Evolutionary conservation across 176 grass and related monocot genomes (phyloP).

Genomic region (maize (Zea mays)): DNA sequence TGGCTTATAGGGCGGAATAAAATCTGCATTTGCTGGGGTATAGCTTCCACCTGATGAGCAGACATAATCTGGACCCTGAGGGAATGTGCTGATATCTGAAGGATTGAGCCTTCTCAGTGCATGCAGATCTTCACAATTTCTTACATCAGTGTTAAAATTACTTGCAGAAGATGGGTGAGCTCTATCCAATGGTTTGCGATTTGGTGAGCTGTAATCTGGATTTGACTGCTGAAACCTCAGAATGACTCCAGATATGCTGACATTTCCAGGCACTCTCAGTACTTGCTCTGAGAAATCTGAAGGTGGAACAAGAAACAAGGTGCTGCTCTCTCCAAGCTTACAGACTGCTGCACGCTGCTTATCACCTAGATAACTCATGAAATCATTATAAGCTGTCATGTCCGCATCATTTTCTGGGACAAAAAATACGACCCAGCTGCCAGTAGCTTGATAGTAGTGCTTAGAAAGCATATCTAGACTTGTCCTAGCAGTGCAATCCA

Average conservation of each 20-base stretch:
- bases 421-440: slow-evolving; percentile 95
- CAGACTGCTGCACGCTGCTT: slow-evolving; percentile 92
- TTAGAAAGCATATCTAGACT: slow-evolving; percentile 88
- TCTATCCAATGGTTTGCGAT: slow-evolving; percentile 39
- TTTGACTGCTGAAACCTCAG: slow-evolving; percentile 71
- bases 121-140: slow-evolving; percentile 40
- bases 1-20: slow-evolving; percentile 40
- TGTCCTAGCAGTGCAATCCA: slow-evolving; percentile 90
- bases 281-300: slow-evolving; percentile 95
- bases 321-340: slow-evolving; percentile 80
- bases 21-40: slow-evolving; percentile 36
- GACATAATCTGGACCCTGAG: slow-evolving; percentile 52
- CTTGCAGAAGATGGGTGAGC: slow-evolving; percentile 16
- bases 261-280: slow-evolving; percentile 88
- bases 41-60: slow-evolving; percentile 32
- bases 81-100: slow-evolving; percentile 46
- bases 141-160: slow-evolving; percentile 29
- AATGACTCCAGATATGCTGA: slow-evolving; percentile 95
- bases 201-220: slow-evolving; percentile 47
- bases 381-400: slow-evolving; percentile 89
- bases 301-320: slow-evolving; percentile 92
- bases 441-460: slow-evolving; percentile 84
- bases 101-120: slow-evolving; percentile 39
- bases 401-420: slow-evolving; percentile 89
- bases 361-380: slow-evolving; percentile 95